Evolutionary conservation across 306 rosid genomes (phyloP), one percentile per base, ranked within the genome.

Genomic region (Fagus sylvatica): DNA sequence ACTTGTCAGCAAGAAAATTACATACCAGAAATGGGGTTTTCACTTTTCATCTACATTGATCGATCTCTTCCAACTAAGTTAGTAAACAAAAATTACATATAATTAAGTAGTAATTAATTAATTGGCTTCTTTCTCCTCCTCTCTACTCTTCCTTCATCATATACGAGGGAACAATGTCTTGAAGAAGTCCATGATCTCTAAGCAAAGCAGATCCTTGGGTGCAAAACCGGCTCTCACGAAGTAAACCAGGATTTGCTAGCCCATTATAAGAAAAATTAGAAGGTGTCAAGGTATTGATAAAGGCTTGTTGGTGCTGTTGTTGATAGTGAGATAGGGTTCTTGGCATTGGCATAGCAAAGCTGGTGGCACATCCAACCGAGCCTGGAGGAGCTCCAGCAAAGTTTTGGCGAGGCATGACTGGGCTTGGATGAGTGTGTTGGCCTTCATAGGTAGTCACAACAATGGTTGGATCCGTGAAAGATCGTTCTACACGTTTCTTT

Each of bases 361-460:
- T 69, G 72, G 71, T 30, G 10, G 87, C 69, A 22, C 59, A 77
- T 3, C 72, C 68, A 41, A 70, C 77, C 0, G 79, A 69, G 22
- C 72, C 71, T 5, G 75, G 80, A 1, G 82, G 77, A 75, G 82
- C 82, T 40, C 79, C 78, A 70, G 74, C 74, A 30, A 80, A 77
- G 78, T 49, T 71, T 3, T 90, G 78, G 2, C 95, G 97, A 12
- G 95, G 81, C 80, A 87, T 82, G 61, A 86, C 85, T 4, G 97
- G 97, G 81, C 92, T 89, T 48, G 85, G 88, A 74, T 94, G 98
- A 0, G 81, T 85, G 83, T 94, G 98, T 70, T 94, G 93, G 41
- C 98, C 98, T 88, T 94, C 98, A 32, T 94, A 94, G 34, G 98
- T 94, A 4, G 98, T 94, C 7, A 94, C 92, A 1, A 94, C 98